Evolutionary conservation across 2,329 filamentous ascomycete species (phyloP).

Genomic region (Diaporthe citriasiana): DNA sequence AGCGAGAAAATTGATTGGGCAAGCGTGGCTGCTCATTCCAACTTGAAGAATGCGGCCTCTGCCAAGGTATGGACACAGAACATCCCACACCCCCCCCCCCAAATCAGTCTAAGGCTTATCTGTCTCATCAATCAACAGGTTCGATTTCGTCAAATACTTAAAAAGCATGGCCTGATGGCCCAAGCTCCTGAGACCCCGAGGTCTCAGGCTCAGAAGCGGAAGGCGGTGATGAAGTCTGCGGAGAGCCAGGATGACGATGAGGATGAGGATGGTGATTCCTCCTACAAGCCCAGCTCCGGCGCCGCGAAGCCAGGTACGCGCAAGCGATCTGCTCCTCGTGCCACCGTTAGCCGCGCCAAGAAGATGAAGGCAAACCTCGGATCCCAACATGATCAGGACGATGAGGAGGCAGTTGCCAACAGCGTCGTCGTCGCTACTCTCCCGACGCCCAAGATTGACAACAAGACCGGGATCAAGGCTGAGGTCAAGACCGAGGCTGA

Average conservation of each 20-base stretch:
- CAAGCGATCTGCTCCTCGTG: constrained; percentile 21
- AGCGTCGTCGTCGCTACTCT: background rate
- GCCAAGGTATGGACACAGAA: constrained; percentile 29
- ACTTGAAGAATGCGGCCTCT: constrained; percentile 34
- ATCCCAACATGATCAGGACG: background rate
- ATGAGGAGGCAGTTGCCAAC: background rate
- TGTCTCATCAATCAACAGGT: constrained; percentile 1
- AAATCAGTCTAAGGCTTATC: constrained; percentile 1
- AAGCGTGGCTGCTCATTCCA: constrained; percentile 29
- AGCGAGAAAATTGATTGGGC: constrained; percentile 14
- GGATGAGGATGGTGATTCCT: constrained; percentile 1
- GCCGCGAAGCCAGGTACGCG: background rate
- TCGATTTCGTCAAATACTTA: constrained; percentile 38
- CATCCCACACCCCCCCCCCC: background rate
- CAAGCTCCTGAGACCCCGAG: background rate
- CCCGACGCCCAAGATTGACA: background rate
- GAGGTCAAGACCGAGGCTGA: background rate
- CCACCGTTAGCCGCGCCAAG: background rate
- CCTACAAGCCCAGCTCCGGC: background rate
- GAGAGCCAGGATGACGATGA: constrained; percentile 11
- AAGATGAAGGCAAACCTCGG: background rate
- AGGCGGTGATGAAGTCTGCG: background rate
- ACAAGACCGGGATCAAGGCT: background rate
- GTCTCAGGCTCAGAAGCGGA: constrained; percentile 2
- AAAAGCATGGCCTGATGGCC: constrained; percentile 27